Evolutionary conservation across 2,329 filamentous ascomycete species (phyloP).

Genomic region (Ilyonectria destructans): DNA sequence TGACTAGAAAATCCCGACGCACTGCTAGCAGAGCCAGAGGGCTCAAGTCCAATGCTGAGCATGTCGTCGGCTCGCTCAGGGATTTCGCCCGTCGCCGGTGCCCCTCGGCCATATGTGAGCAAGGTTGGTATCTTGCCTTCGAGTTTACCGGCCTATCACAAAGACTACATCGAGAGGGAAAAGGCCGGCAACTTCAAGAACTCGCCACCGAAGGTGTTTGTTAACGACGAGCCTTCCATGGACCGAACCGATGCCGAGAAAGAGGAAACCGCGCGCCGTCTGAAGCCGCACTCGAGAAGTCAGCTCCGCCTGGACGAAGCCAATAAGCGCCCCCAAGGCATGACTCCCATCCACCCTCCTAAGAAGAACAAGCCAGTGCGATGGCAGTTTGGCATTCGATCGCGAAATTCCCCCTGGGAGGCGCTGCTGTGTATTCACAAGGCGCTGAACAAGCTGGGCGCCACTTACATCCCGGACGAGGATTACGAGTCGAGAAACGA

Average conservation of each 20-base stretch:
- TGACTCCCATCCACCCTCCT: slow-evolving; percentile 74
- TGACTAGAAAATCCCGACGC: slow-evolving; percentile 55
- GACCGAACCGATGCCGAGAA: slow-evolving; percentile 81
- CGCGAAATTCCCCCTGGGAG: slow-evolving; percentile 93
- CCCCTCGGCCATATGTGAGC: slow-evolving; percentile 76
- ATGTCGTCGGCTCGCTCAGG: slow-evolving; percentile 71
- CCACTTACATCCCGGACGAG: slow-evolving; percentile 85
- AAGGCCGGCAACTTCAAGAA: slow-evolving; percentile 67
- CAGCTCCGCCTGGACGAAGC: slow-evolving; percentile 78
- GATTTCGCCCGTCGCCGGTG: slow-evolving; percentile 64
- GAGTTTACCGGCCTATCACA: slow-evolving; percentile 91
- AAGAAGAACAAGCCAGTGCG: slow-evolving; percentile 87
- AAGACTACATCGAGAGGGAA: slow-evolving; percentile 87
- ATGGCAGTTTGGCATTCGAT: slow-evolving; percentile 98
- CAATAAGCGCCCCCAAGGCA: slow-evolving; percentile 72
- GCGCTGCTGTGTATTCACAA: slow-evolving; percentile 97
- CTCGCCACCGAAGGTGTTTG: slow-evolving; percentile 61
- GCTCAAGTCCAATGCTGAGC: slow-evolving; percentile 67
- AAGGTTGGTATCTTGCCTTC: slow-evolving; percentile 94
- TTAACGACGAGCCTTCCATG: slow-evolving; percentile 65
- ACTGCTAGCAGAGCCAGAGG: slow-evolving; percentile 55
- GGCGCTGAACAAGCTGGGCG: slow-evolving; percentile 88
- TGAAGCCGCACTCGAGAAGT: slow-evolving; percentile 88
- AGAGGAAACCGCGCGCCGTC: slow-evolving; percentile 83
- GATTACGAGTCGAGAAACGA: slow-evolving; percentile 68